phyloP scores from a whole-genome alignment of 2,329 filamentous ascomycete species.

The Talaromyces sp. region DNA sequence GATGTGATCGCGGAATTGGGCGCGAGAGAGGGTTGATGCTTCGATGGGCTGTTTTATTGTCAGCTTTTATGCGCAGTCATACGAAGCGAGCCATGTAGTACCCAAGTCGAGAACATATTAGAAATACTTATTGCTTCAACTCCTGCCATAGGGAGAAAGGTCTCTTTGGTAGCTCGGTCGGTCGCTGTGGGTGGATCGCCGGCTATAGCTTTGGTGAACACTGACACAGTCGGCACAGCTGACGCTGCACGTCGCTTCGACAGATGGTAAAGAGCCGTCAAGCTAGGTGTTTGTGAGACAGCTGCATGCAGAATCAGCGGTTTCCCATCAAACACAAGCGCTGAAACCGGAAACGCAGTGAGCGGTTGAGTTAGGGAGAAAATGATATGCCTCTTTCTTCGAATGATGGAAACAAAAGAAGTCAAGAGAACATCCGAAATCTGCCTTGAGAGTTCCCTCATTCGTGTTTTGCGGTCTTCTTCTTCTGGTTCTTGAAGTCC shows the following conservation, averaged over 20 bases:
- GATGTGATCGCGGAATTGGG: conserved; percentile 23
- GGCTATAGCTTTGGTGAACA: conserved; percentile 24
- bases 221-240: conserved; percentile 22
- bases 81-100: not conserved
- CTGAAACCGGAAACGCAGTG: conserved; percentile 26
- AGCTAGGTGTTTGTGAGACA: conserved; percentile 26
- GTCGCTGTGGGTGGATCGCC: not conserved
- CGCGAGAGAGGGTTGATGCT: conserved; percentile 24
- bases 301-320: conserved; percentile 23
- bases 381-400: conserved; percentile 23
- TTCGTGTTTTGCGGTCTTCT: conserved; percentile 17
- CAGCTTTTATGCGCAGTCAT: not conserved
- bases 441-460: conserved; percentile 17
- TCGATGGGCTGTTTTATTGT: conserved; percentile 22
- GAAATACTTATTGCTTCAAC: conserved; percentile 28
- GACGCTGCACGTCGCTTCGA: conserved; percentile 22
- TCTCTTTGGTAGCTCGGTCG: conserved; percentile 19
- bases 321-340: conserved; percentile 22
- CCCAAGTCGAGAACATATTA: conserved; percentile 25
- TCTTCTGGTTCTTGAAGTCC: conserved; percentile 22
- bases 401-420: conserved; percentile 22
- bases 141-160: conserved; percentile 25
- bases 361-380: conserved; percentile 26
- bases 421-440: conserved; percentile 22
- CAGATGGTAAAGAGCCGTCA: conserved; percentile 25